These are phyloP conservation scores for Phaffia tasmanica DNA, from an alignment of 768 basidiomycete genomes.

Conservation along the genomic window DNA sequence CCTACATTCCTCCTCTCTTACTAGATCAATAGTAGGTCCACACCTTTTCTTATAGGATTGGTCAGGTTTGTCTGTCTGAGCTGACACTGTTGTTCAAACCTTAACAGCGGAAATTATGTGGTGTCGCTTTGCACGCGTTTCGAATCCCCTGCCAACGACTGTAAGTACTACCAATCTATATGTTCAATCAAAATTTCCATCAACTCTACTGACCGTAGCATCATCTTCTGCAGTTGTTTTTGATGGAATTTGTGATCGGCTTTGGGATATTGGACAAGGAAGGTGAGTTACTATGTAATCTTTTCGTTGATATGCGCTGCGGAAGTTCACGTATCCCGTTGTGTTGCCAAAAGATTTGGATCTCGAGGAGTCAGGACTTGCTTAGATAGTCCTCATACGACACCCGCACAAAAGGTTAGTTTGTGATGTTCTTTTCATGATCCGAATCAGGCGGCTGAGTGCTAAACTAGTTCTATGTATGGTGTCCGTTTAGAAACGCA, in stretches of 20 bases:
- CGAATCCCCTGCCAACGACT: conserved; percentile 77
- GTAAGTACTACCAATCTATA: neutral
- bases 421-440: neutral
- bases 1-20: conserved; percentile 85
- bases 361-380: conserved; percentile 97
- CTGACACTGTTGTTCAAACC: too few relatives aligned
- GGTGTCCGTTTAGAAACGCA: conserved; percentile 51
- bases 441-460: neutral
- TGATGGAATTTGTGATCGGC: conserved; percentile 92
- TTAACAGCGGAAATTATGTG: neutral
- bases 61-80: too few relatives aligned
- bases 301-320: too few relatives aligned
- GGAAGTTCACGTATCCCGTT: too few relatives aligned
- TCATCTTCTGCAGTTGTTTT: conserved; percentile 52
- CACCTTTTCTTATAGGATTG: conserved; percentile 34
- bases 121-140: conserved; percentile 60
- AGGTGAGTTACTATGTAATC: neutral
- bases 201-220: neutral
- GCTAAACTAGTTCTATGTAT: neutral
- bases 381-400: conserved; percentile 80
- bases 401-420: conserved; percentile 61
- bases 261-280: conserved; percentile 46
- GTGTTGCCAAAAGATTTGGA: conserved; percentile 56
- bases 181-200: neutral
- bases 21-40: conserved; percentile 91